Percentiles rank a stretch among this genome's conserved stretches.
phyloP scores from a whole-genome alignment of 805 yeast species.

The Kockiozyma suomiensis region DNA sequence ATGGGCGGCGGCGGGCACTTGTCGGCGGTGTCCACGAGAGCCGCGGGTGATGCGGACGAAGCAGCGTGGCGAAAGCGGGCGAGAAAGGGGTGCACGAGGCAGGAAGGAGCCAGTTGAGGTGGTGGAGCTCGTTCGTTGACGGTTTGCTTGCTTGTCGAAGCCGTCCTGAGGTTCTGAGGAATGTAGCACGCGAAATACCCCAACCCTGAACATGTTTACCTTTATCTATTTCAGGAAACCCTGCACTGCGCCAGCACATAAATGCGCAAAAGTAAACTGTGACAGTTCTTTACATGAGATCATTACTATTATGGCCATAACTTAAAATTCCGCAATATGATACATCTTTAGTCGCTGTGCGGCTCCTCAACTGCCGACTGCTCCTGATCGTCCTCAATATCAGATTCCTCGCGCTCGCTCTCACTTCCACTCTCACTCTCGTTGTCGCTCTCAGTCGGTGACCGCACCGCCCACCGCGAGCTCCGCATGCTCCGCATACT shows the following conservation, averaged over 20 bases:
- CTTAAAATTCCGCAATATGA: background rate
- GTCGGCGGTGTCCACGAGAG: constrained; percentile 7
- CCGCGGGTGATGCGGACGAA: constrained; percentile 13
- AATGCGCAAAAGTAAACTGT: too few species aligned
- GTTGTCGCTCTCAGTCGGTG: background rate
- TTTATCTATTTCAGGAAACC: background rate
- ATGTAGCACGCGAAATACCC: background rate
- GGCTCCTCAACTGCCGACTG: background rate
- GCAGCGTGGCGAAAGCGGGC: constrained; percentile 7
- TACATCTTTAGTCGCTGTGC: background rate
- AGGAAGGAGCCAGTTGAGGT: background rate
- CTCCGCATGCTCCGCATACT: constrained; percentile 12
- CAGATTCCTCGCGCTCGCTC: constrained; percentile 6
- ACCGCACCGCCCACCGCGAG: constrained; percentile 14
- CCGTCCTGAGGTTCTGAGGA: background rate
- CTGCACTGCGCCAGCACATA: background rate
- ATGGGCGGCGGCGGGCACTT: constrained; percentile 5
- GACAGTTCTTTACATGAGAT: background rate
- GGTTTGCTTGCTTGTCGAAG: background rate
- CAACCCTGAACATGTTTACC: background rate
- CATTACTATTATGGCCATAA: too few species aligned
- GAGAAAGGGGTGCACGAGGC: too few species aligned
- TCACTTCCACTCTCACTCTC: constrained; percentile 4
- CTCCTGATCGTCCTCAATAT: constrained; percentile 9
- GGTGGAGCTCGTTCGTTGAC: background rate